A percentile compares a stretch with the other conserved stretches of the same genome.
phyloP scores from a whole-genome alignment of 306 rosid genomes.

The Crataegus laevigata region DNA sequence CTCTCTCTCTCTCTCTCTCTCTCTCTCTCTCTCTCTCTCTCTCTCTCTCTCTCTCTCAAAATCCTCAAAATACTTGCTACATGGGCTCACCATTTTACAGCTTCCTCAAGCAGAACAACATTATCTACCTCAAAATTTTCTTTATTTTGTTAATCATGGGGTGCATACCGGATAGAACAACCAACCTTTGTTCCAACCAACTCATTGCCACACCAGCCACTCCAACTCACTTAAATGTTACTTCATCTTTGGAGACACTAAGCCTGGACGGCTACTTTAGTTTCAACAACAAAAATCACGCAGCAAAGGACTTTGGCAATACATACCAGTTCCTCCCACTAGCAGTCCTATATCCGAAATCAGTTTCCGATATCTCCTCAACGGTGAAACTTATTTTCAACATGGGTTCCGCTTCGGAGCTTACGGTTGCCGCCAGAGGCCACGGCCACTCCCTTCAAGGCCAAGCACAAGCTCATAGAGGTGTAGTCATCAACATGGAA shows the following conservation, averaged over 20 bases:
- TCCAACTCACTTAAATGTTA: conserved; percentile 20
- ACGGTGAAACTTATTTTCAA: conserved; percentile 43
- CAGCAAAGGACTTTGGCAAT: conserved; percentile 83
- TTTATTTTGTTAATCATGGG: conserved; percentile 41
- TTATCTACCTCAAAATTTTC: conserved; percentile 31
- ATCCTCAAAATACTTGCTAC: background rate
- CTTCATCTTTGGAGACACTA: conserved; percentile 43
- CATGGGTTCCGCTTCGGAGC: conserved; percentile 44
- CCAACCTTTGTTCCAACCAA: conserved; percentile 41
- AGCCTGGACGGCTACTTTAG: conserved; percentile 65
- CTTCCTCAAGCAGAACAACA: conserved; percentile 32
- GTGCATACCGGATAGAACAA: conserved; percentile 44
- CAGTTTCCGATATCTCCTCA: conserved; percentile 61
- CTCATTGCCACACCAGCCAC: conserved; percentile 19
- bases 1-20: conserved; percentile 11
- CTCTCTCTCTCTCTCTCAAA: conserved; percentile 8
- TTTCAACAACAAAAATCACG: conserved; percentile 40
- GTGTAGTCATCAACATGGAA: conserved; percentile 76
- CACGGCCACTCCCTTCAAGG: conserved; percentile 87
- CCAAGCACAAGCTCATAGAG: conserved; percentile 72
- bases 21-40: conserved; percentile 12
- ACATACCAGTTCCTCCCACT: conserved; percentile 55
- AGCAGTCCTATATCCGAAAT: conserved; percentile 71
- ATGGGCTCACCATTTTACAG: conserved; percentile 44
- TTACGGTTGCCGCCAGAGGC: conserved; percentile 90